Percentiles rank a stretch among this genome's conserved stretches.
These are phyloP conservation scores for Peronospora tabacina DNA, from an alignment of 352 stramenopile genomes.

Conservation along the genomic window DNA sequence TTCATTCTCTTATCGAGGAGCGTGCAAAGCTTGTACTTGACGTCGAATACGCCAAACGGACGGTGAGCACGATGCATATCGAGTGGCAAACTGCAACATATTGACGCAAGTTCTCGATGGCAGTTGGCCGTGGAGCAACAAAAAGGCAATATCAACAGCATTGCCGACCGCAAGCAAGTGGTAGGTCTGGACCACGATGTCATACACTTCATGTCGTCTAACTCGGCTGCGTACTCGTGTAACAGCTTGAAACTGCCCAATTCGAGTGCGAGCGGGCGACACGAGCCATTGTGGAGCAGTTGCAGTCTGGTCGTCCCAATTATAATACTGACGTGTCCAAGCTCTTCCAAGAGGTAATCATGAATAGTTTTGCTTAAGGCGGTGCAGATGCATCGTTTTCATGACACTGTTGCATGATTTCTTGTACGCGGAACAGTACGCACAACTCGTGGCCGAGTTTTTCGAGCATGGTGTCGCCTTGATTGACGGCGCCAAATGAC, in stretches of 20 bases:
- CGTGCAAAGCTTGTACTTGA: constrained; percentile 50
- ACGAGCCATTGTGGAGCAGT: constrained; percentile 21
- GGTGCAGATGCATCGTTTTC: not conserved
- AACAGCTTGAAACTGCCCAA: constrained; percentile 28
- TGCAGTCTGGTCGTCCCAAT: constrained; percentile 11
- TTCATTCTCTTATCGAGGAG: constrained; percentile 37
- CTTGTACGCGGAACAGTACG: constrained; percentile 17
- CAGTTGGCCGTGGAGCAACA: constrained; percentile 49
- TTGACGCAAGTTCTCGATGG: not conserved
- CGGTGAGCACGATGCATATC: constrained; percentile 21
- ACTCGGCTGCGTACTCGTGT: not conserved
- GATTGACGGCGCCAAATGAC: not conserved
- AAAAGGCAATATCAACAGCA: constrained; percentile 47
- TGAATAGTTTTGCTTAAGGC: not conserved
- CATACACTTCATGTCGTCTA: not conserved
- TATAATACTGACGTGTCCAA: constrained; percentile 10
- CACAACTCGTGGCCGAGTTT: constrained; percentile 16
- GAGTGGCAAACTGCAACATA: not conserved
- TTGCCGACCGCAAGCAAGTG: constrained; percentile 47
- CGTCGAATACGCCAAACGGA: constrained; percentile 65
- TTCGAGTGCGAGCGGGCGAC: constrained; percentile 28
- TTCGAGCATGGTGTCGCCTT: constrained; percentile 17
- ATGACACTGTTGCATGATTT: constrained; percentile 1
- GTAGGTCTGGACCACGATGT: constrained; percentile 23
- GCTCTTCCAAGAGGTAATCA: constrained; percentile 28